Evolutionary conservation across 768 basidiomycete species (phyloP), one percentile per base, ranked within the genome.

Genomic region (Strobilomyces dryophilus): DNA sequence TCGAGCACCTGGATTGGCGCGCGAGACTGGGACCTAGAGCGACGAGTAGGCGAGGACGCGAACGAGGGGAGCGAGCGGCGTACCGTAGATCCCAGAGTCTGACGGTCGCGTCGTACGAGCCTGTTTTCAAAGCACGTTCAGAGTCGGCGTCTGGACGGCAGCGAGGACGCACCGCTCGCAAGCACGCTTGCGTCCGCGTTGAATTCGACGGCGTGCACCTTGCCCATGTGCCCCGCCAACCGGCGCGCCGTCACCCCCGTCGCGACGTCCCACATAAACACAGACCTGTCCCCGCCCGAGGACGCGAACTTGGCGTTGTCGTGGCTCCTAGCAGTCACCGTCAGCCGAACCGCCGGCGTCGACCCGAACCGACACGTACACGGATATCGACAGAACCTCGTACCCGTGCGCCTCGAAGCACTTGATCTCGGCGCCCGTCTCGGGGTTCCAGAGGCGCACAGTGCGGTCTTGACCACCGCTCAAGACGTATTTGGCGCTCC

Each of bases 301-400:
- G 92, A 95, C 14, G 87, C 94, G 61, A 99, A 94, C 63, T 88
- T 87, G 27, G 88, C 85, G 73, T 99, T 99, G 71, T 99, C 95
- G 59, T 92, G 85, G 40, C 92, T 81, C 37, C 91, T 95, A 20
- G 17, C 32, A 14, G 11, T 11, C 14, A 18, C 18, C 5, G 31
- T 20, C 7, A 15, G 34, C 15, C 34, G 11, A 15, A 12, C 34
- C 34, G 34, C 4, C 10, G 10, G 11, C 34, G 4, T 35, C 11
- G 41, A 43, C 27, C 0, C 15, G 17, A 3, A 18, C 18, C 18
- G 17, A 15, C 34, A 75, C 90, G 63, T 63, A 95, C 94, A 97
- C 87, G 45, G 89, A 79, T 45, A 99, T 74, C 2, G 91, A 90
- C 39, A 98, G 79, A 4, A 99, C 90, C 67, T 98, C 97, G 67